Base-by-base conservation (phyloP, 148 eudicot genomes). In the Camellia lanceoleosa region DNA sequence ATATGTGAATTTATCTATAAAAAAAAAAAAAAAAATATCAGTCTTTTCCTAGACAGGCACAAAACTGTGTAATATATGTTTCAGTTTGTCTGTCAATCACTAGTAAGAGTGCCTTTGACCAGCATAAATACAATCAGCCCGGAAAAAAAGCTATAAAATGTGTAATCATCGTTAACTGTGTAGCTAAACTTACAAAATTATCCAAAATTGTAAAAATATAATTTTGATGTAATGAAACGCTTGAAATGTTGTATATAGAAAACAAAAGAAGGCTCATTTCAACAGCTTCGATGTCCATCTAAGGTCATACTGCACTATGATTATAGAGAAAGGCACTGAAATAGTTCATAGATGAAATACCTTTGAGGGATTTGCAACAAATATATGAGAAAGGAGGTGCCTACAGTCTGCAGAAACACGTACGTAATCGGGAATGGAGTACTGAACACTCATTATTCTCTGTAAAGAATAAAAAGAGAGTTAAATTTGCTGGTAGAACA, bases 361-460 rank as follows among this genome's bases (percentile, higher is more conserved):
- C 92, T 90, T 90, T 18, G 96, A 86, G 30, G 98, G 91, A 79
- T 88, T 89, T 69, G 93, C 86, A 54, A 90, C 96, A 76, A 91
- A 95, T 60, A 95, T 95, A 59, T 85, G 92, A 42, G 98, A 93
- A 59, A 95, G 91, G 58, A 95, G 97, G 73, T 93, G 90, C 78
- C 88, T 85, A 85, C 98, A 95, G 52, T 95, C 98, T 74, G 89
- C 87, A 76, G 98, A 91, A 60, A 95, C 55, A 20, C 93, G 92
- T 14, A 95, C 91, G 85, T 89, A 93, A 79, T 95, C 97, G 12
- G 98, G 97, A 63, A 95, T 93, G 72, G 93, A 82, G 87, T 88
- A 91, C 77, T 93, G 97, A 52, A 82, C 92, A 75, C 93, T 89
- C 89, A 95, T 75, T 73, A 95, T 95, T 87, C 96, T 87, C 98